Evolutionary conservation across 257 asterid genomes (phyloP), one percentile per base, ranked within the genome.

Genomic region (Solanum piurae): DNA sequence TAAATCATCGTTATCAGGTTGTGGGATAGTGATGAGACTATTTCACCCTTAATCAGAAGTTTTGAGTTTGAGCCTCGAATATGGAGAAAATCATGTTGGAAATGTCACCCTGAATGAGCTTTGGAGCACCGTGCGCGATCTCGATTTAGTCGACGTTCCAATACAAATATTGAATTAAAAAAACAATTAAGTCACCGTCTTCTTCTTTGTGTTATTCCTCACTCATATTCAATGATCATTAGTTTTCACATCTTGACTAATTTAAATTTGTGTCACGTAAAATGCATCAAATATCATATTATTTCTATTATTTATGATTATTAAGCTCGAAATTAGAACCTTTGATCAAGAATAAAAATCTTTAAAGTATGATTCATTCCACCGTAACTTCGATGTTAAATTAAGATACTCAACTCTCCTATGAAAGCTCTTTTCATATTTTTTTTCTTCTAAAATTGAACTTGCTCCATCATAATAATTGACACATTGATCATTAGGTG

Each of bases 131-230:
- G 5, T 13, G 20, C 20, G 14, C 1, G 3, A 49, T 49, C 3
- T 0, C 0, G 0, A 55, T 18, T 18, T 55, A 18, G 2, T 55
- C 0, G 5, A 20, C 0, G 2, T n/a, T 49, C 1, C 20, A 49
- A 13, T 49, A 7, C 21, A 12, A 12, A 4, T 6, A 46, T 6
- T 5, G 7, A 13, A 46, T 46, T 4, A 44, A 46, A 46, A 46
- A 46, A 46, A 46, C 18, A 46, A 12, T 46, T 46, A 46, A 12
- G 55, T 46, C 58, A 5, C 2, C 7, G 7, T 14, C 58, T 49
- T 49, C 21, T 14, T 5, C 21, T 49, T 14, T 49, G 5, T 27
- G 2, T 7, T 68, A 3, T 68, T 12, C 18, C 31, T 12, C 8
- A 3, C 4, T 68, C 16, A 0, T 12, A 13, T 68, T 68, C 10